Percentiles rank a stretch among this genome's conserved stretches.
Conservation (phyloP, 306 rosid species). For the Cicer arietinum region DNA sequence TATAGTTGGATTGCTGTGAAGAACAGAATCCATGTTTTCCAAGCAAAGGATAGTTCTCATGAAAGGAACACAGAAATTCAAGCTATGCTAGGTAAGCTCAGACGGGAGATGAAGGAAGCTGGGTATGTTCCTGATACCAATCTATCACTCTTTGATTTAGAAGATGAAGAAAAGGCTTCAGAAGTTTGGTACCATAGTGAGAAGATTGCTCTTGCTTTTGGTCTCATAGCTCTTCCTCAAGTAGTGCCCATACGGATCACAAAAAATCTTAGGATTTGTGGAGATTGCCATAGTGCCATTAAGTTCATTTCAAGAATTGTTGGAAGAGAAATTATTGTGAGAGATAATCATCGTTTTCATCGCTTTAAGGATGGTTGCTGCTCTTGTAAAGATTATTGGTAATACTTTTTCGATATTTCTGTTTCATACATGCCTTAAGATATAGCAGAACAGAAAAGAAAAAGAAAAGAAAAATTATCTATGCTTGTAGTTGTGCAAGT, state of each 20-base stretch:
- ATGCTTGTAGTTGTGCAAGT: background rate
- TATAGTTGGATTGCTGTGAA: constrained; percentile 80
- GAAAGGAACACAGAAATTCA: constrained; percentile 73
- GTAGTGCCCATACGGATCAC: constrained; percentile 68
- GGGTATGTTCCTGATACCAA: constrained; percentile 72
- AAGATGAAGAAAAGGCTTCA: constrained; percentile 76
- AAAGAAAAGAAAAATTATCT: background rate
- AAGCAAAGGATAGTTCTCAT: constrained; percentile 76
- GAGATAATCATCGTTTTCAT: constrained; percentile 78
- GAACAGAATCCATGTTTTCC: constrained; percentile 73
- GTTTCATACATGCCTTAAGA: constrained; percentile 15
- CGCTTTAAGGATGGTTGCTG: constrained; percentile 64
- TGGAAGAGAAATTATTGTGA: constrained; percentile 69
- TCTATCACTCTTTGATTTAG: constrained; percentile 73
- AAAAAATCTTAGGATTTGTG: constrained; percentile 66
- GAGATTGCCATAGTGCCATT: constrained; percentile 60
- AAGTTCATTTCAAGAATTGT: constrained; percentile 68
- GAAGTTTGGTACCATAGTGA: constrained; percentile 88
- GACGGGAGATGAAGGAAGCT: constrained; percentile 65
- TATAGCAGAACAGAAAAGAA: background rate
- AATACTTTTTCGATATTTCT: constrained; percentile 20
- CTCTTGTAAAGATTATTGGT: constrained; percentile 80
- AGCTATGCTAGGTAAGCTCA: constrained; percentile 63
- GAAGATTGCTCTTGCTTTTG: constrained; percentile 83
- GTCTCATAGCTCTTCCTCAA: constrained; percentile 75